Base-by-base conservation (phyloP, 1,139 yeast genomes). In the Yamadazyma diospyri region DNA sequence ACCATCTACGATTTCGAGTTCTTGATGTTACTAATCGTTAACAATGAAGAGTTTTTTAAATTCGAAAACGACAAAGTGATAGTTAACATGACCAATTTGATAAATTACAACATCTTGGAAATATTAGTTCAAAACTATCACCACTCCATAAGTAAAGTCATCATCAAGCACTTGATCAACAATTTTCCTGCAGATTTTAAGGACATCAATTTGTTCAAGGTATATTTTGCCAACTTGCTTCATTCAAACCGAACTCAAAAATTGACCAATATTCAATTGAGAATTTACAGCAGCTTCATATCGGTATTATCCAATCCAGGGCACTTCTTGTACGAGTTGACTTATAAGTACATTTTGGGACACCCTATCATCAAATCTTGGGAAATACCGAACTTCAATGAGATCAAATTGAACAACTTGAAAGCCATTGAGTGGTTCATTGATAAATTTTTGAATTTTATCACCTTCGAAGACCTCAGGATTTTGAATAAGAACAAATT, bases 291-390 rank as follows among this genome's bases (percentile, higher is more conserved):
- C 0, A 69, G 72, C 32, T 53, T 87, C 25, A 59, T 77, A 4
- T 75, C 78, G 4, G 62, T 85, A 2, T 53, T 85, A 36, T 53
- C 69, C 6, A 78, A 76, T 52, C 96, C 88, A 1, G 80, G 74
- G n/a, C 94, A 75, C 53, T 72, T 61, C 50, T 55, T 89, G 28
- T 85, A 82, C 52, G 95, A 86, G 42, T 75, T 76, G 41, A 74
- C 77, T 0, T 76, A 69, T 48, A 69, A 79, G 43, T 82, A 75
- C 63, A 64, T 83, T 7, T 59, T 82, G 29, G 62, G 76, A 4
- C 75, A 76, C 21, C 81, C 86, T 7, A 60, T 62, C 6, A 56
- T 85, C 27, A 69, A 70, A 39, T 44, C 60, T 1, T 64, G 61
- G 38, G 92, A 84, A 24, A 54, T 88, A 20, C 96, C 97, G 2